Percentiles rank a stretch among this genome's conserved stretches.
phyloP scores from a whole-genome alignment of 345 rosid genomes.

The Physaria fendleri region DNA sequence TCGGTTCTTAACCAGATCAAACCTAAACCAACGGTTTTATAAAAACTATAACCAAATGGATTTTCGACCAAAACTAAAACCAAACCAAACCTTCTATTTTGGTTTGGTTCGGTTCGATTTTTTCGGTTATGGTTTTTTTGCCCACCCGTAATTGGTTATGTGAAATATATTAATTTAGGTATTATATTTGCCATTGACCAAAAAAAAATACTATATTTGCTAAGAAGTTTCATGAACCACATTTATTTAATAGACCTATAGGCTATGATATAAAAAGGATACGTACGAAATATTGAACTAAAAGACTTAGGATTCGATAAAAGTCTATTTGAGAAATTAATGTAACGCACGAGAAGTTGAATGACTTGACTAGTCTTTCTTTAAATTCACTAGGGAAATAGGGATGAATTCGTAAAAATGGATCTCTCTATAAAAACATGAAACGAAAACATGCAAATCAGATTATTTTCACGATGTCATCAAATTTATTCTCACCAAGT shows the following conservation, averaged over 20 bases:
- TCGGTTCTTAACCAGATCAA: no score
- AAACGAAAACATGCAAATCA: neutral
- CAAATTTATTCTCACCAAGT: constrained; percentile 11
- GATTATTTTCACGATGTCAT: neutral
- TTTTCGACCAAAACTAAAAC: no score
- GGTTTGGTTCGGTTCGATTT: no score
- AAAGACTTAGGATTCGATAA: constrained; percentile 27
- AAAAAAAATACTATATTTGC: neutral
- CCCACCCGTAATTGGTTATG: constrained; percentile 11
- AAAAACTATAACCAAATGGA: no score
- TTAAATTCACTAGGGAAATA: neutral
- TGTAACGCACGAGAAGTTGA: constrained; percentile 26
- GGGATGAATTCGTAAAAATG: neutral
- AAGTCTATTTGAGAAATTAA: constrained; percentile 3
- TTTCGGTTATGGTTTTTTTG: no score
- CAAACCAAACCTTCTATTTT: no score
- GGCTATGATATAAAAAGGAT: constrained; percentile 5
- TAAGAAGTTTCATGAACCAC: constrained; percentile 16
- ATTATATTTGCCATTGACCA: neutral
- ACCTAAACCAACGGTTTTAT: no score
- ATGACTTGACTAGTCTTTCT: constrained; percentile 24
- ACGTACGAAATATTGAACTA: neutral
- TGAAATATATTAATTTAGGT: neutral
- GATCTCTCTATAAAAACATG: neutral
- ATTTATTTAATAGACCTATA: constrained; percentile 8